Conservation (phyloP, 495 filamentous ascomycete species). For the Trichoderma orchidacearum region DNA sequence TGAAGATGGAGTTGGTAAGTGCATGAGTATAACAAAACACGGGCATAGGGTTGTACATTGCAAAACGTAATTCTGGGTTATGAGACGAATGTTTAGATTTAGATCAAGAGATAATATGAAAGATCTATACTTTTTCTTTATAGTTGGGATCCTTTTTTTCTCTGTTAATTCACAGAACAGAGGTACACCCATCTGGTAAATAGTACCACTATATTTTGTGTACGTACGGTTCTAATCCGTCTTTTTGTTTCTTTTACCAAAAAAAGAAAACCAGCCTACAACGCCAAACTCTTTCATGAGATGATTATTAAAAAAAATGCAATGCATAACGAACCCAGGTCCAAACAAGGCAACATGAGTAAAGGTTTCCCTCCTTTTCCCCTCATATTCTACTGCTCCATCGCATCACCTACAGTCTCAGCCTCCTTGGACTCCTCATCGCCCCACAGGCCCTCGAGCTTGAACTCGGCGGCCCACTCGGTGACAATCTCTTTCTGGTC, state of each 20-base stretch:
- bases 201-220: neutral
- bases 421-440: slow-evolving; percentile 21
- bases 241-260: neutral
- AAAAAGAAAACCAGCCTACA: neutral
- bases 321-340: neutral
- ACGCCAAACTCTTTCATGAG: slow-evolving; percentile 2
- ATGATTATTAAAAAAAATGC: neutral
- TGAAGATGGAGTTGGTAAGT: slow-evolving; percentile 52
- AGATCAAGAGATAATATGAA: too few relatives aligned
- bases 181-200: neutral
- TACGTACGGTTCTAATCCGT: neutral
- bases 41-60: neutral
- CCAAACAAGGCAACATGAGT: neutral
- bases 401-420: slow-evolving; percentile 10
- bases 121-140: too few relatives aligned
- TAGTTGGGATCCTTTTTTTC: too few relatives aligned
- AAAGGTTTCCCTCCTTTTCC: neutral
- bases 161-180: too few relatives aligned
- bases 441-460: slow-evolving; percentile 87
- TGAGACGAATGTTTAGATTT: too few relatives aligned
- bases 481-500: slow-evolving; percentile 81
- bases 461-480: slow-evolving; percentile 92
- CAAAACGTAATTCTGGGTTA: too few relatives aligned
- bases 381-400: slow-evolving; percentile 14
- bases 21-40: neutral